Percentiles rank a stretch among this genome's conserved stretches.
phyloP scores from a whole-genome alignment of 1,284 basidiomycete genomes.

The Fistulinella cinereoalba region DNA sequence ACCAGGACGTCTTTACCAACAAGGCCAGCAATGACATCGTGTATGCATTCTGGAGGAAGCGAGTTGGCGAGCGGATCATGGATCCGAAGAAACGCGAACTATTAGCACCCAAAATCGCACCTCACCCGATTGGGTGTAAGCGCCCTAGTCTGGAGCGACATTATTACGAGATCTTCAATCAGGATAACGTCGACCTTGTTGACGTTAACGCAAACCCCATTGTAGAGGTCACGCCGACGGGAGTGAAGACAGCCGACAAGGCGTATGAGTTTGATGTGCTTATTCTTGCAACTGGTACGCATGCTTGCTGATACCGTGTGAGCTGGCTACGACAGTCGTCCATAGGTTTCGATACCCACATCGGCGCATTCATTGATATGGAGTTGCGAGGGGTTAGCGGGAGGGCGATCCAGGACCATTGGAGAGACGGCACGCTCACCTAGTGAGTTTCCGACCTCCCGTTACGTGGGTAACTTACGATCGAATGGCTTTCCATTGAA shows the following conservation, averaged over 20 bases:
- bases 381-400: conserved; percentile 8
- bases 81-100: conserved; percentile 12
- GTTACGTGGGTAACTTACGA: background rate
- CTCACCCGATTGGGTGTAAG: conserved; percentile 8
- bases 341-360: conserved; percentile 9
- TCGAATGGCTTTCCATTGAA: background rate
- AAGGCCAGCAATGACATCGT: conserved; percentile 1
- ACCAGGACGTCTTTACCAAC: conserved; percentile 1
- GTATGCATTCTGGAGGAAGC: conserved; percentile 17
- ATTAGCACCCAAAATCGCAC: conserved; percentile 9
- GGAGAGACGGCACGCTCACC: conserved; percentile 13
- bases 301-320: background rate
- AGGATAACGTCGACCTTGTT: conserved; percentile 18
- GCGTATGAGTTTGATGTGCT: conserved; percentile 16
- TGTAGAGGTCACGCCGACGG: conserved; percentile 6
- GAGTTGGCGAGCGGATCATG: conserved; percentile 11
- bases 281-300: conserved; percentile 11
- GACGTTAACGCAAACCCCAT: conserved; percentile 9
- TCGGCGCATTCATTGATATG: conserved; percentile 7
- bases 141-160: conserved; percentile 6
- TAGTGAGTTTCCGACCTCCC: conserved; percentile 9
- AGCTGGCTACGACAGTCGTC: background rate
- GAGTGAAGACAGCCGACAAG: conserved; percentile 6
- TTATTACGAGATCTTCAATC: conserved; percentile 15
- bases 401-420: conserved; percentile 19